A percentile compares a stretch with the other conserved stretches of the same genome.
Evolutionary conservation across 2,329 filamentous ascomycete species (phyloP).

Genomic region (Claviceps sorghi): DNA sequence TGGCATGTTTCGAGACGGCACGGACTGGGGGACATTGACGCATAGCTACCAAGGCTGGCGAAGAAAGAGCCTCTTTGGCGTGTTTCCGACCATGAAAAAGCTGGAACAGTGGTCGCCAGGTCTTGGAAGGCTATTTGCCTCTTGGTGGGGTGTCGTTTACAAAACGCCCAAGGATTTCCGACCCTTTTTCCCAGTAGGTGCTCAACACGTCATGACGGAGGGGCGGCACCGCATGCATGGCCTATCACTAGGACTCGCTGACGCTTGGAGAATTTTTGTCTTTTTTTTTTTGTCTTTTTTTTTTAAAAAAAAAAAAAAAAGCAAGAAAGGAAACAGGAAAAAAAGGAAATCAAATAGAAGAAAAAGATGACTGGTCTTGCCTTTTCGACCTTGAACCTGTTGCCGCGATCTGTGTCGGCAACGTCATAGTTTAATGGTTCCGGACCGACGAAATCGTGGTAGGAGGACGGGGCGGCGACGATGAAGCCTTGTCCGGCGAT

Average conservation of each 20-base stretch:
- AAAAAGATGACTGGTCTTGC: slow-evolving; percentile 20
- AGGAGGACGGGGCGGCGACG: slow-evolving; percentile 76
- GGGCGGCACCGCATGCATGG: too few relatives aligned
- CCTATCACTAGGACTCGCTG: too few relatives aligned
- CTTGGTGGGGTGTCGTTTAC: slow-evolving; percentile 31
- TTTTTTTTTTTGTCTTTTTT: too few relatives aligned
- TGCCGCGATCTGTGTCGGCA: slow-evolving; percentile 75
- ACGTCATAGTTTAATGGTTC: slow-evolving; percentile 75
- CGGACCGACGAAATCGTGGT: slow-evolving; percentile 83
- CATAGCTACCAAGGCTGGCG: slow-evolving; percentile 37
- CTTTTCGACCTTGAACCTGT: slow-evolving; percentile 74
- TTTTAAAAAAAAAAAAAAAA: too few relatives aligned
- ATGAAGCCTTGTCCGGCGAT: slow-evolving; percentile 91
- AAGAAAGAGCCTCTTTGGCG: slow-evolving; percentile 35
- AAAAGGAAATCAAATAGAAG: background rate
- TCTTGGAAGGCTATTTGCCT: slow-evolving; percentile 25
- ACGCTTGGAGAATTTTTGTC: too few relatives aligned
- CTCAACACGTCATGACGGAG: too few relatives aligned
- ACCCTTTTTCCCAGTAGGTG: slow-evolving; percentile 35
- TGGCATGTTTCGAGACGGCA: slow-evolving; percentile 26
- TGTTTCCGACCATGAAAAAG: slow-evolving; percentile 30
- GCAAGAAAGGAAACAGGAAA: too few relatives aligned
- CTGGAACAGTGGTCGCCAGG: slow-evolving; percentile 23
- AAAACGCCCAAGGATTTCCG: slow-evolving; percentile 27
- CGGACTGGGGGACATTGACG: slow-evolving; percentile 31